Evolutionary conservation across 495 filamentous ascomycete genomes (phyloP), one percentile per base, ranked within the genome.

Genomic region (Cercophora sp.): DNA sequence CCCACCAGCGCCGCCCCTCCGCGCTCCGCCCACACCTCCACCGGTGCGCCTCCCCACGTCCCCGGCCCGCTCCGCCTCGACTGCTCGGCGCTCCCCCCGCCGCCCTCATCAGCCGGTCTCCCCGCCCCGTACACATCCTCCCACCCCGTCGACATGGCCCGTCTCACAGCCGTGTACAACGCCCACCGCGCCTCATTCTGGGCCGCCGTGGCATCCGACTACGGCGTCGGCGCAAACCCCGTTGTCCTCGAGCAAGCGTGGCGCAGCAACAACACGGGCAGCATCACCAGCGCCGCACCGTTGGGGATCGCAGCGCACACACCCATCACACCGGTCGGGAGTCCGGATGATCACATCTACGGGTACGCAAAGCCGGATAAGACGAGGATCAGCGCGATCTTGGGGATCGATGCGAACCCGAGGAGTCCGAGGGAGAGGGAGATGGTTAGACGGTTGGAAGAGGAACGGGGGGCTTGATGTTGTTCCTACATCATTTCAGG

Each of bases 161-260:
- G 84, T 43, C 81, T 91, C 9, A 79, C 78, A 29, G 74, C 79
- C 36, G 77, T 89, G 42, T 89, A 91, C 64, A 79, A 83, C 47
- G 73, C 78, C 10, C 85, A 88, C 59, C 80, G 85, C 26, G 70
- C 77, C 27, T 79, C 79, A 10, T 91, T 91, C 66, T 91, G 87
- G 87, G 75, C 75, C 39, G 76, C 76, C 34, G 78, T 91, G 29
- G 86, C 87, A 18, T 67, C 76, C 27, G 83, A 86, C 45, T 91
- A 91, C 53, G 86, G 86, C 43, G 58, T 67, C 3, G 79, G 80
- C 34, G 75, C 84, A 4, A 82, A 81, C 37, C 81, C 84, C 9
- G 72, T 78, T 18, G 72, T 81, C 13, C 73, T 90, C 13, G 86
- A 89, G 64, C 79, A 84, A 54, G 79, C 83, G 6, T 90, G 86